phyloP scores from a whole-genome alignment of 78 protist genomes.

The Neovahlkampfia damariscottae region DNA sequence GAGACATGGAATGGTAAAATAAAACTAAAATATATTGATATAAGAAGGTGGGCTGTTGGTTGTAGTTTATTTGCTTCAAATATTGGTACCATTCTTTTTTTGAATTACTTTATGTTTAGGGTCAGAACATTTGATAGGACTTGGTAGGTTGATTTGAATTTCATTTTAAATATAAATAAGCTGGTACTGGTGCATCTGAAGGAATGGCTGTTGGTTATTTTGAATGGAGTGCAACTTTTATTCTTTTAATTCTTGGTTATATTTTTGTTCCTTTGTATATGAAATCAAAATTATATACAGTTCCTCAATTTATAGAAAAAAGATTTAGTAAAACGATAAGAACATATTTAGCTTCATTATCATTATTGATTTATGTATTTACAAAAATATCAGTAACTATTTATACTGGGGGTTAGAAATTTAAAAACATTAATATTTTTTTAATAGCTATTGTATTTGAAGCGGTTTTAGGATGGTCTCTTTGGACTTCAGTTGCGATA shows the following conservation, averaged over 20 bases:
- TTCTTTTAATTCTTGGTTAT: conserved; percentile 20
- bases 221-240: conserved; percentile 21
- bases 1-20: no score
- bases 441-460: conserved; percentile 20
- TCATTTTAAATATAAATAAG: no score
- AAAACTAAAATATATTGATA: no score
- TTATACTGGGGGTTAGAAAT: conserved; percentile 26
- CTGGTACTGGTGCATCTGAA: conserved; percentile 20
- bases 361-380: conserved; percentile 24
- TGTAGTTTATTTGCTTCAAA: conserved; percentile 27
- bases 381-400: conserved; percentile 30
- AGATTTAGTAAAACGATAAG: not conserved
- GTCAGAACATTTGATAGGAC: no score
- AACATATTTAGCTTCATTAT: conserved; percentile 8
- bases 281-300: not conserved
- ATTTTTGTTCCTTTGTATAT: conserved; percentile 29
- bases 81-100: conserved; percentile 20
- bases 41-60: conserved; percentile 25
- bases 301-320: conserved; percentile 27
- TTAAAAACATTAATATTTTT: no score
- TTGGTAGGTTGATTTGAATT: no score
- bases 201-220: conserved; percentile 20
- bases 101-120: no score
- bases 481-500: not conserved
- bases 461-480: conserved; percentile 12